Base-by-base conservation (phyloP, 768 basidiomycete genomes). In the Podaxis mareebaensis region DNA sequence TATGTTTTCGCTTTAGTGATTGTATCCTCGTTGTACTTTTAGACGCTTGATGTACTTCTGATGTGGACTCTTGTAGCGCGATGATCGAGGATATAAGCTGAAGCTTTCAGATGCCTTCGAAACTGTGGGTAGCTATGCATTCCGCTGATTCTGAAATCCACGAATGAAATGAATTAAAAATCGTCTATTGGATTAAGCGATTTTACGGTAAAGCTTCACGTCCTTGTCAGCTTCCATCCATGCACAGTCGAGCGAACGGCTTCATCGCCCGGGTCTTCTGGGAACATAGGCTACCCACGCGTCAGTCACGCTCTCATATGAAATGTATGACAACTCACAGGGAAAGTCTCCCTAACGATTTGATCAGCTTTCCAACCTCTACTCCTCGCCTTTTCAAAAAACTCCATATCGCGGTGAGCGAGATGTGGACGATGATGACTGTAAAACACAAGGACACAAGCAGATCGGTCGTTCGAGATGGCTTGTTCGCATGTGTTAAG, bases 361-460 rank as follows among this genome's bases (percentile, higher is more conserved):
- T 90, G 77, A 66, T 91, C 84, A 65, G 90, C 92, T 4, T 65
- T 66, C 96, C 95, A 96, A 0, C 91, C 91, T 7, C 75, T 72
- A 39, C 72, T 73, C 38, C 76, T 70, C 3, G 92, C 93, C 68
- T 83, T 85, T 8, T 70, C 69, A 69, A 98, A 95, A 73, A 96
- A 97, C 2, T 83, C 81, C 78, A 95, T 85, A 69, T 97, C 95
- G 12, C 88, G 84, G 61, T 91, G 79, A 0, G 92, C 92, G 7
- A 94, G 81, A 64, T 90, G 90, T 0, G 95, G 95, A 0, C 91
- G 83, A 67, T 97, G 95, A 65, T 96, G 94, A 0, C 90, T 89
- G 73, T 91, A 95, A 74, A 97, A 96, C 1, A 95, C 92, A 1
- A 96, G 84, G 0, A 94, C 72, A 13, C 65, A 68, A 1, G 63